phyloP scores from a whole-genome alignment of 148 eudicot genomes.

The Salicornia ramosissima region DNA sequence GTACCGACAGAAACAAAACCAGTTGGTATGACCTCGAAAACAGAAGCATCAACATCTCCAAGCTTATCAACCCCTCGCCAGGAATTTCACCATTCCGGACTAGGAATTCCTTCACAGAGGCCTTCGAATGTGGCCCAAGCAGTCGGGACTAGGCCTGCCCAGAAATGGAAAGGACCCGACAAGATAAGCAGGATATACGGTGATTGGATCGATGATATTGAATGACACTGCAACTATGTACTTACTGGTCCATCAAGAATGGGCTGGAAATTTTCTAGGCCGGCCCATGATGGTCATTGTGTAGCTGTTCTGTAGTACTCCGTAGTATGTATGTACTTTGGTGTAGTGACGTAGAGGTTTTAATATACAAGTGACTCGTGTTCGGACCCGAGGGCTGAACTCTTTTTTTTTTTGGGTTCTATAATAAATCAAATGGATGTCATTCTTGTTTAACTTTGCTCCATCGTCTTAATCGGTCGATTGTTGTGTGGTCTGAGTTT shows the following conservation, averaged over 20 bases:
- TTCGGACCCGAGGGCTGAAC: neutral
- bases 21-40: constrained; percentile 26
- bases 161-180: constrained; percentile 92
- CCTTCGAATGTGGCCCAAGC: constrained; percentile 36
- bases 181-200: constrained; percentile 90
- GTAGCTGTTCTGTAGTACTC: constrained; percentile 1
- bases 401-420: neutral
- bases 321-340: constrained; percentile 15
- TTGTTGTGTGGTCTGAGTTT: neutral
- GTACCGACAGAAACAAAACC: constrained; percentile 31
- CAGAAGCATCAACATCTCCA: constrained; percentile 24
- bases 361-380: neutral
- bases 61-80: constrained; percentile 26
- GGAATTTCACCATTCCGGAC: constrained; percentile 37
- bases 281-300: constrained; percentile 4
- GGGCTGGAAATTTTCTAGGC: neutral
- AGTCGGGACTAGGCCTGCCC: constrained; percentile 45
- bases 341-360: constrained; percentile 8
- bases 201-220: constrained; percentile 86
- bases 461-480: too few relatives aligned
- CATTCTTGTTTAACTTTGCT: neutral
- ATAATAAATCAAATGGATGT: neutral
- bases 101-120: constrained; percentile 56
- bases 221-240: constrained; percentile 15
- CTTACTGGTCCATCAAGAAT: neutral